Evolutionary conservation across 306 rosid species (phyloP).

Genomic region (Cucumis hystrix): DNA sequence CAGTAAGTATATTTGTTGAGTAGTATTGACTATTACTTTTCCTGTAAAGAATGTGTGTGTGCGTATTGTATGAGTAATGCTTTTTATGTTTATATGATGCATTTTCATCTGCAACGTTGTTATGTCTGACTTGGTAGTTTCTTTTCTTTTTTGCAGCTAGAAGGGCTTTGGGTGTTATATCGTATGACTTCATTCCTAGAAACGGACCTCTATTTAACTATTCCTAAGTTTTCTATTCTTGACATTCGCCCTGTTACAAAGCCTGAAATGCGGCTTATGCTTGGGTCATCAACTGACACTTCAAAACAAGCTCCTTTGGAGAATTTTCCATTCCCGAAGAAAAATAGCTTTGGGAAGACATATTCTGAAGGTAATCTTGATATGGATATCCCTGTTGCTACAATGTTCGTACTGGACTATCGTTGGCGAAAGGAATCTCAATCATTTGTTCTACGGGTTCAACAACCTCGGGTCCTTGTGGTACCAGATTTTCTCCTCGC

Average conservation of each 20-base stretch:
- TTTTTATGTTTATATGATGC: neutral
- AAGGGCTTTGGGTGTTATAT: constrained; percentile 92
- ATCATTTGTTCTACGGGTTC: constrained; percentile 76
- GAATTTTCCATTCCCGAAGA: constrained; percentile 39
- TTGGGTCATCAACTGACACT: constrained; percentile 79
- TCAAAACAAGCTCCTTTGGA: constrained; percentile 50
- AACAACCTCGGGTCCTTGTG: constrained; percentile 92
- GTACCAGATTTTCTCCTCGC: constrained; percentile 98
- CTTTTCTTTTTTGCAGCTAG: constrained; percentile 44
- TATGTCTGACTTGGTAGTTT: neutral
- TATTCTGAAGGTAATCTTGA: constrained; percentile 27
- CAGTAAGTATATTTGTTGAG: constrained; percentile 44
- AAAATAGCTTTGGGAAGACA: constrained; percentile 32
- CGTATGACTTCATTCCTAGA: constrained; percentile 90
- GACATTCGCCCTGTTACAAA: constrained; percentile 79
- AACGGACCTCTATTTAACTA: constrained; percentile 73
- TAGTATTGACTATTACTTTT: neutral
- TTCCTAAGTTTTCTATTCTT: constrained; percentile 72
- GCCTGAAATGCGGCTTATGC: constrained; percentile 98
- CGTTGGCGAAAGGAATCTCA: constrained; percentile 76
- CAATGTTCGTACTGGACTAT: constrained; percentile 88
- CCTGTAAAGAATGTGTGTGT: neutral
- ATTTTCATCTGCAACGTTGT: neutral
- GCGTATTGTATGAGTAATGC: neutral
- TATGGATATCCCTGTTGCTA: constrained; percentile 54